A percentile compares a stretch with the other conserved stretches of the same genome.
phyloP scores from a whole-genome alignment of 1,284 basidiomycete genomes.

The Leccinum angustisporum region DNA sequence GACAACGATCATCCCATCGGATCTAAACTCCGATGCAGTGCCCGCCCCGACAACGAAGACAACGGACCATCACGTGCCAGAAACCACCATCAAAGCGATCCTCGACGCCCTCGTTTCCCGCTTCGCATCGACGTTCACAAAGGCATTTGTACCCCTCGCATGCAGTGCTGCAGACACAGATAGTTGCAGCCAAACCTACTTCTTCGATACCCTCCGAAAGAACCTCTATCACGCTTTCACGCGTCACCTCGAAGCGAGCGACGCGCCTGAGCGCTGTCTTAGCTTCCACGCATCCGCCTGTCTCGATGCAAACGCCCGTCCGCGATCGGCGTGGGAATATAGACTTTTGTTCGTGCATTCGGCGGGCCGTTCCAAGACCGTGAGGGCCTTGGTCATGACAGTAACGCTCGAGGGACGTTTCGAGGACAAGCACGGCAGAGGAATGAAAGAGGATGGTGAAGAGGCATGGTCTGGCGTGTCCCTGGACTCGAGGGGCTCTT shows the following conservation, averaged over 20 bases:
- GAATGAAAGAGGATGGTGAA: not conserved
- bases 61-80: not conserved
- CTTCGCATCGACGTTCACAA: constrained; percentile 2
- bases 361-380: not conserved
- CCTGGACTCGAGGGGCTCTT: constrained; percentile 2
- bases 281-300: not conserved
- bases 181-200: not conserved
- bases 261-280: constrained; percentile 1
- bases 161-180: not conserved
- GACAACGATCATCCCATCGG: not conserved
- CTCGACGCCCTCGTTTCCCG: constrained; percentile 9
- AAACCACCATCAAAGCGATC: constrained; percentile 6
- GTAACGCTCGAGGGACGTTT: constrained; percentile 10
- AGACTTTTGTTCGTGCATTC: constrained; percentile 7
- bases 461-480: constrained; percentile 2
- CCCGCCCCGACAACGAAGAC: not conserved
- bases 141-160: not conserved
- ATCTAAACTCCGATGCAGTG: not conserved
- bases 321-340: constrained; percentile 9
- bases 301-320: not conserved
- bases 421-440: not conserved
- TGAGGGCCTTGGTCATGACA: constrained; percentile 11
- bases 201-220: constrained; percentile 9
- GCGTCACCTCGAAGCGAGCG: constrained; percentile 5
- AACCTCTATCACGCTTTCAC: constrained; percentile 10